Evolutionary conservation across 495 filamentous ascomycete species (phyloP), one percentile per base, ranked within the genome.

Genomic region (Aspergillus egyptiacus): DNA sequence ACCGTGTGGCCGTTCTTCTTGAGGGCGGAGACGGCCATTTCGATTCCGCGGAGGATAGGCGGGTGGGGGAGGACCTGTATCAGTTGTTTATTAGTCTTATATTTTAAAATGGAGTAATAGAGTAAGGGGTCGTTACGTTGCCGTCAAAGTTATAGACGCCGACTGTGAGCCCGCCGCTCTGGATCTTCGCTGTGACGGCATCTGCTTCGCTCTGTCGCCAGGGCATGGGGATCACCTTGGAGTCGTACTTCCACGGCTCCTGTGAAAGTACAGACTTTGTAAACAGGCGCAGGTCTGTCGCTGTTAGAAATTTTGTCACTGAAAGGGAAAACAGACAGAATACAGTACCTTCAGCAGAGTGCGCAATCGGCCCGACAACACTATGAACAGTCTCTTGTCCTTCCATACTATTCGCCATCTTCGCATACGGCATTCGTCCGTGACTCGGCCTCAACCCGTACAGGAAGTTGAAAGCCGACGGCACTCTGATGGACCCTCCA

Each of bases 41-140:
- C 50, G 13, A 77, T 44, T 1, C 64, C 74, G 23, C 74, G 57
- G 0, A 60, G 48, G 35, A 78, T 64, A 6, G 69, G 69, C 2
- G 55, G 58, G 37, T 64, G 55, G 5, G 44, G 57, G 32, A 47
- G 48, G n/a, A 58, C 51, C 54, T 55, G n/a, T n/a, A 5, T 8
- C 8, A 27, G 10, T n/a, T n/a, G n/a, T n/a, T n/a, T n/a, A n/a
- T n/a, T n/a, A n/a, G n/a, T n/a, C n/a, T n/a, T n/a, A n/a, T n/a
- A n/a, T n/a, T n/a, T n/a, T 14, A 18, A 46, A 48, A 19, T 49
- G 58, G n/a, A n/a, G n/a, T n/a, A 27, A 5, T 27, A 10, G 25
- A 27, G 25, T 27, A 27, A 27, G 25, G 25, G 10, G 5, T 27
- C 5, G 10, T 10, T 27, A 27, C 55, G 6, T 53, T 56, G 23